Base-by-base conservation (phyloP, 768 basidiomycete genomes). In the Coprinellus aureogranulatus region DNA sequence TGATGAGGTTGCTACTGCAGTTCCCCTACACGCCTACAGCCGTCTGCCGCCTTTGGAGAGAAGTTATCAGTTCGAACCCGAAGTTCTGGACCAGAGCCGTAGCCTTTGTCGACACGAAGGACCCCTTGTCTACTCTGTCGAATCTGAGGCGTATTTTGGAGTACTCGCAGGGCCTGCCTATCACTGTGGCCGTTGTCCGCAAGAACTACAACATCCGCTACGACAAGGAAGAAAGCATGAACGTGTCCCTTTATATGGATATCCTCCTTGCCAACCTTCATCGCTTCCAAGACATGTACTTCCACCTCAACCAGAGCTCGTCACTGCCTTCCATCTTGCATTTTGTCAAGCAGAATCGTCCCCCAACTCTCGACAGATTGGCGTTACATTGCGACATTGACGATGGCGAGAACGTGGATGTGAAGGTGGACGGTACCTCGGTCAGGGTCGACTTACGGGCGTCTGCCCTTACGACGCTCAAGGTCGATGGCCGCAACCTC, bases 401-500 rank as follows among this genome's bases (percentile, higher is more conserved):
- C 34, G 65, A 66, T 34, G 61, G 57, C 14, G 49, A 52, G 26
- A 58, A 58, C 30, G 4, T 31, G 14, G 57, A 58, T 34, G 44
- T 9, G 10, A 20, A 1, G 22, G 53, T 34, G 50, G 30, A 2
- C 23, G 16, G 20, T 47, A 27, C 51, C 18, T 34, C 40, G 30
- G 12, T 26, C 25, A 42, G 6, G 37, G 1, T 44, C 52, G 53
- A 30, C 27, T n/a, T 30, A 39, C 42, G 25, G 8, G 9, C 57
- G 28, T 58, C 62, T 27, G n/a, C 42, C n/a, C 53, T 66, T 14
- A 53, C 57, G 10, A 53, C 52, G 2, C 44, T 67, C 27, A 58
- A 58, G 16, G 53, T 67, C 16, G 62, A 65, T 49, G 64, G 64
- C 16, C 53, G 61, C 11, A 67, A 67, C 46, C 63, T 67, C 44